phyloP scores from a whole-genome alignment of 1,284 basidiomycete species.

The Somion occarium region DNA sequence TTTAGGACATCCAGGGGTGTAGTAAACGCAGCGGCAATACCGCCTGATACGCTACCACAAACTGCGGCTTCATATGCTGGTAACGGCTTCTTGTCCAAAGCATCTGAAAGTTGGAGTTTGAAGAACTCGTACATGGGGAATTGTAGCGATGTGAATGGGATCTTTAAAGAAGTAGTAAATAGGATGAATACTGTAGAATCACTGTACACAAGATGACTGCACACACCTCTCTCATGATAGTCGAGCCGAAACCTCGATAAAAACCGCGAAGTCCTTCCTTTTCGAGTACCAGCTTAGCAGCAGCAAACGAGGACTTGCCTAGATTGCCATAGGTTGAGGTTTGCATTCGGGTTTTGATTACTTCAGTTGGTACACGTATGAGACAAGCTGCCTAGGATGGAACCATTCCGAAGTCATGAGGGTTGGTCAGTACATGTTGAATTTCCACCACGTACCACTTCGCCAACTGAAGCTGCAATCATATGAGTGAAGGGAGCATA shows the following conservation, averaged over 20 bases:
- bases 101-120: constrained; percentile 61
- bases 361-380: constrained; percentile 91
- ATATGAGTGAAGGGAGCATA: constrained; percentile 75
- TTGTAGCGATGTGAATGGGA: constrained; percentile 96
- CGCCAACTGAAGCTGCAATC: constrained; percentile 75
- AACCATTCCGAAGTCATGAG: constrained; percentile 20
- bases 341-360: constrained; percentile 86
- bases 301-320: constrained; percentile 40
- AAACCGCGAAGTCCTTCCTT: constrained; percentile 66
- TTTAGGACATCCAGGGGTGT: constrained; percentile 97
- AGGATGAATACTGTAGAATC: no score
- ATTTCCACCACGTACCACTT: constrained; percentile 60
- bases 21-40: constrained; percentile 84
- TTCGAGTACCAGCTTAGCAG: constrained; percentile 44
- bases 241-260: constrained; percentile 78
- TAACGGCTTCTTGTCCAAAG: constrained; percentile 50
- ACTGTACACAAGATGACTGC: background rate
- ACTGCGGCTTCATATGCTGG: constrained; percentile 83
- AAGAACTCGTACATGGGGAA: constrained; percentile 95
- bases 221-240: constrained; percentile 71
- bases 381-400: constrained; percentile 77
- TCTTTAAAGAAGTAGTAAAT: constrained; percentile 51
- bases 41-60: constrained; percentile 91
- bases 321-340: constrained; percentile 63
- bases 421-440: constrained; percentile 12